Conservation (phyloP, 495 filamentous ascomycete species). For the Tuber borchii region DNA sequence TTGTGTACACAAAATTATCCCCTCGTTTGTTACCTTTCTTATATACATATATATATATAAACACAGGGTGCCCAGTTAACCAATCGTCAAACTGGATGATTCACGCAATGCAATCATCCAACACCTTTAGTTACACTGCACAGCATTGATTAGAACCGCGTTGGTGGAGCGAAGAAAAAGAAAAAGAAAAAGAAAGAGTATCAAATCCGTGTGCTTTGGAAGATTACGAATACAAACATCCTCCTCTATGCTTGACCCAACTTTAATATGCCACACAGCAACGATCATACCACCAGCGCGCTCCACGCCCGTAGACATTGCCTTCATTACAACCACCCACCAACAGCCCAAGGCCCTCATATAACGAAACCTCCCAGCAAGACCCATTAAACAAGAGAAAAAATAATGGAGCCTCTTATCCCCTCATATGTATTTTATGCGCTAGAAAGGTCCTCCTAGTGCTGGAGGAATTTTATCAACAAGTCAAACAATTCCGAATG, state of each 20-base stretch:
- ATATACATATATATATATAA: not conserved
- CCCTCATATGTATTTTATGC: slow-evolving; percentile 10
- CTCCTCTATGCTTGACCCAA: slow-evolving; percentile 5
- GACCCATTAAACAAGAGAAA: slow-evolving; percentile 8
- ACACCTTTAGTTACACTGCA: not conserved
- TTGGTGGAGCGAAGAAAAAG: slow-evolving; percentile 7
- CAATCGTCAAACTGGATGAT: not conserved
- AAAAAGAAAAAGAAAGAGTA: not conserved
- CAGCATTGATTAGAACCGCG: not conserved
- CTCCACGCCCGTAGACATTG: not conserved
- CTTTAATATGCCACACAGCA: not conserved
- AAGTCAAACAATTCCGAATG: slow-evolving; percentile 1
- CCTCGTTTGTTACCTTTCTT: not conserved
- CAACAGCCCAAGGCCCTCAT: slow-evolving; percentile 5
- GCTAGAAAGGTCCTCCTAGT: not conserved
- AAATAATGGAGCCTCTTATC: slow-evolving; percentile 2
- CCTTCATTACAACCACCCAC: slow-evolving; percentile 9
- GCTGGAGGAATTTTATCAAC: not conserved
- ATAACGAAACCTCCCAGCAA: slow-evolving; percentile 14
- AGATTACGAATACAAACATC: slow-evolving; percentile 4
- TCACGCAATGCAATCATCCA: not conserved
- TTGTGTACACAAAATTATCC: not conserved
- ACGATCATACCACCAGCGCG: not conserved
- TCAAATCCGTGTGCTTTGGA: slow-evolving; percentile 7
- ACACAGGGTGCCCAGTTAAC: not conserved